Percentiles rank a stretch among this genome's conserved stretches.
phyloP scores from a whole-genome alignment of 1,284 basidiomycete genomes.

The Irpex lacteus region DNA sequence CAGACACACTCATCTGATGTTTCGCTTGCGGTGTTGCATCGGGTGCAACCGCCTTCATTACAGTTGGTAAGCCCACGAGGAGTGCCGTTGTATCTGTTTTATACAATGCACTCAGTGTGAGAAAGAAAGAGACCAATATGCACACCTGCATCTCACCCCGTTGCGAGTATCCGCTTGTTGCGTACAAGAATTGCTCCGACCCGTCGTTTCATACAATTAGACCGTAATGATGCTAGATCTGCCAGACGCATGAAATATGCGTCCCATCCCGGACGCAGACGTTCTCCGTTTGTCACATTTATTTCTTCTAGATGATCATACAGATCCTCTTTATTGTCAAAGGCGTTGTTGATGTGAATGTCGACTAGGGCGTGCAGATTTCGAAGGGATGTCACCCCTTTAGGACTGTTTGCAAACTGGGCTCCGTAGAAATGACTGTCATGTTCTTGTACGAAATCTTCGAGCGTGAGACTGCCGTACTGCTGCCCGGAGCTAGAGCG shows the following conservation, averaged over 20 bases:
- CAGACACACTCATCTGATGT: conserved; percentile 87
- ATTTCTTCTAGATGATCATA: conserved; percentile 65
- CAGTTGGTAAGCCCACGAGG: conserved; percentile 88
- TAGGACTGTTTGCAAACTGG: neutral
- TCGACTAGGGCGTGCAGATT: conserved; percentile 40
- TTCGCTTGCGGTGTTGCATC: conserved; percentile 71
- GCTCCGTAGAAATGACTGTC: conserved; percentile 30
- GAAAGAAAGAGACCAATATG: too few relatives aligned
- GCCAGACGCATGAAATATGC: conserved; percentile 96
- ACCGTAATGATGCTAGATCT: conserved; percentile 80
- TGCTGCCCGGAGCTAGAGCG: conserved; percentile 15
- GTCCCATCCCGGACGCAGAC: conserved; percentile 89
- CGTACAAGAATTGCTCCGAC: conserved; percentile 92
- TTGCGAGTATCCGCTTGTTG: conserved; percentile 86
- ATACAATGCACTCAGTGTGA: too few relatives aligned
- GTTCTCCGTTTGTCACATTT: conserved; percentile 68
- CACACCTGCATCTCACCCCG: conserved; percentile 53
- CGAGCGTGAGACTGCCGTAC: conserved; percentile 45
- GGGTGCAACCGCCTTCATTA: conserved; percentile 82
- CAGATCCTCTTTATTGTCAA: conserved; percentile 52
- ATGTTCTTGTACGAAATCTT: conserved; percentile 39
- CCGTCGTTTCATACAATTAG: conserved; percentile 98
- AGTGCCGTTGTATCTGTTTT: conserved; percentile 89
- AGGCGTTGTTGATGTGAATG: conserved; percentile 74
- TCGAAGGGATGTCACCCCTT: neutral